Conservation (phyloP, 2,329 filamentous ascomycete species). For the Xylaria sp. region DNA sequence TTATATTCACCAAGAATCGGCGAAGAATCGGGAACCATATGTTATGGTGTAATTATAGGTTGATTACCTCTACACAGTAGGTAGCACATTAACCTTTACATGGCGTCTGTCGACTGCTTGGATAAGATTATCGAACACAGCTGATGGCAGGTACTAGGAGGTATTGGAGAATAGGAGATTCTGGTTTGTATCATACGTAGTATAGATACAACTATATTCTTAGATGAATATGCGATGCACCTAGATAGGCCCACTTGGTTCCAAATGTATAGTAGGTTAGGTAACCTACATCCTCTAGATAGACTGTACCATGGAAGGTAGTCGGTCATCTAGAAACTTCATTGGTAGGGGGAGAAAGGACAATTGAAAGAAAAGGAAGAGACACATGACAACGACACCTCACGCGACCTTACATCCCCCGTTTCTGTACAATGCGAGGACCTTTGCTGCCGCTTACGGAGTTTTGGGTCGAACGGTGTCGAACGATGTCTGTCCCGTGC, state of each 20-base stretch:
- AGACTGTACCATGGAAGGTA: neutral
- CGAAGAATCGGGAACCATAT: neutral
- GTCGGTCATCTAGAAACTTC: neutral
- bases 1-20: neutral
- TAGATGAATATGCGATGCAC: too few relatives aligned
- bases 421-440: slow-evolving; percentile 8
- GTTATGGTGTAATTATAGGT: neutral
- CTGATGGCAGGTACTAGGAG: too few relatives aligned
- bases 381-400: slow-evolving; percentile 6
- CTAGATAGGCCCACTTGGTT: neutral
- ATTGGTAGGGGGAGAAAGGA: neutral
- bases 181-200: too few relatives aligned
- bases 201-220: too few relatives aligned
- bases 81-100: too few relatives aligned
- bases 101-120: too few relatives aligned
- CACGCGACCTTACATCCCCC: slow-evolving; percentile 25
- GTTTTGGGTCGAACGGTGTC: slow-evolving; percentile 26
- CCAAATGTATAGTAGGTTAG: neutral
- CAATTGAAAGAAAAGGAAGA: neutral
- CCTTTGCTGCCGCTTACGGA: slow-evolving; percentile 31
- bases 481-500: slow-evolving; percentile 20
- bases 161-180: too few relatives aligned
- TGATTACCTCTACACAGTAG: neutral
- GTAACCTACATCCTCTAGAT: neutral
- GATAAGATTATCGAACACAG: too few relatives aligned